Evolutionary conservation across 306 rosid genomes (phyloP).

Genomic region (Cercis canadensis): DNA sequence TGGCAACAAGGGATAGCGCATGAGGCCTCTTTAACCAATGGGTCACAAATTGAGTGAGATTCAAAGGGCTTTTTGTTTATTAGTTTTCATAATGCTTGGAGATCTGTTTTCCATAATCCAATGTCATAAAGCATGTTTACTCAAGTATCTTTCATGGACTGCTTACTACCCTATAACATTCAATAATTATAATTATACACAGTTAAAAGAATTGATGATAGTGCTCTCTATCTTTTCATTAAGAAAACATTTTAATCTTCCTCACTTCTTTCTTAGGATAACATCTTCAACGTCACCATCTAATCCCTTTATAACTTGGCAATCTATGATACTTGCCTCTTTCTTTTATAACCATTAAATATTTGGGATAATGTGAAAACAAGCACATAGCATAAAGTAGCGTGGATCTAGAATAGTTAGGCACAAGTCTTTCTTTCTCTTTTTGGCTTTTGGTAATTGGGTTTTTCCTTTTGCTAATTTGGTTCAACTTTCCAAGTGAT

Average conservation of each 20-base stretch:
- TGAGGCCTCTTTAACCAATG: constrained; percentile 8
- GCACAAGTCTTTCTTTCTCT: constrained; percentile 27
- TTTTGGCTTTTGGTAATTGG: background rate
- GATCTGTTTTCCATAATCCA: constrained; percentile 40
- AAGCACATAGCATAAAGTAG: constrained; percentile 36
- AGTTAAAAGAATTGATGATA: constrained; percentile 28
- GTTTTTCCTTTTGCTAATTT: constrained; percentile 34
- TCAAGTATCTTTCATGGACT: constrained; percentile 47
- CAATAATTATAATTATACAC: background rate
- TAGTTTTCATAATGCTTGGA: constrained; percentile 33
- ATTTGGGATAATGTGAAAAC: constrained; percentile 32
- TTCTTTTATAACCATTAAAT: constrained; percentile 39
- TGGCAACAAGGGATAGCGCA: constrained; percentile 24
- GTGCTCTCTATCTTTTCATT: constrained; percentile 51
- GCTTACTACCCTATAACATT: constrained; percentile 13
- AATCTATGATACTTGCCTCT: constrained; percentile 36
- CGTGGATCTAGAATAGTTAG: constrained; percentile 42
- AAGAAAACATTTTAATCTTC: constrained; percentile 35
- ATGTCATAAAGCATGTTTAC: constrained; percentile 39
- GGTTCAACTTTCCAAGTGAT: constrained; percentile 37
- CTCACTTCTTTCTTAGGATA: constrained; percentile 35
- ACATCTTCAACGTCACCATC: constrained; percentile 60
- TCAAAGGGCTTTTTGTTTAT: constrained; percentile 27
- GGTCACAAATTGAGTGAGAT: constrained; percentile 20
- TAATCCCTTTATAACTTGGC: constrained; percentile 39